Evolutionary conservation across 306 rosid species (phyloP).

Genomic region (Datisca glomerata): DNA sequence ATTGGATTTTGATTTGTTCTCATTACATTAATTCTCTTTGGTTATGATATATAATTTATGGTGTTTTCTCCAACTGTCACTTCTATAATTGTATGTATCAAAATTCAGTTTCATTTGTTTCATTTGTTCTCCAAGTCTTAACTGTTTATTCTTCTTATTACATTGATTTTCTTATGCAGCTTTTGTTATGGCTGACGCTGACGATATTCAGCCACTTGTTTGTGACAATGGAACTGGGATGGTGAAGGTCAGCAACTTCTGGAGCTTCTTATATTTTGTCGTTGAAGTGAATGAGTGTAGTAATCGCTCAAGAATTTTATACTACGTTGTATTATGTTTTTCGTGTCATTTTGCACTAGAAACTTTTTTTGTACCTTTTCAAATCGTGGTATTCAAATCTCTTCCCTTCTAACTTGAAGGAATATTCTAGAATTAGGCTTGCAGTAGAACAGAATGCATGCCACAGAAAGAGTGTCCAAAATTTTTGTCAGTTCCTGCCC

Average conservation of each 20-base stretch:
- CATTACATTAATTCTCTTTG: neutral
- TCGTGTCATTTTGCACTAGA: too few relatives aligned
- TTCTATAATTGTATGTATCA: neutral
- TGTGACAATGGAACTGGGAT: conserved; percentile 99
- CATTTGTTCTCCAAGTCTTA: neutral
- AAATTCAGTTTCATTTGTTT: neutral
- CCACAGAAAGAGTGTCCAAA: too few relatives aligned
- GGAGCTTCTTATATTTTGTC: too few relatives aligned
- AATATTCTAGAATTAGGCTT: too few relatives aligned
- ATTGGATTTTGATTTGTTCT: neutral
- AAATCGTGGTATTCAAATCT: too few relatives aligned
- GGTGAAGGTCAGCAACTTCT: conserved; percentile 62
- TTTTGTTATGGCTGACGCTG: conserved; percentile 71
- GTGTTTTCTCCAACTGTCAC: neutral
- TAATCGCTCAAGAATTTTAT: neutral
- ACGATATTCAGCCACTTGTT: conserved; percentile 95
- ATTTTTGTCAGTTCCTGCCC: too few relatives aligned
- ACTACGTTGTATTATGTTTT: neutral
- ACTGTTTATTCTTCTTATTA: neutral
- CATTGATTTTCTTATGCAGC: conserved; percentile 1
- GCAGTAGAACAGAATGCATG: too few relatives aligned
- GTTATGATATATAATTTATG: neutral
- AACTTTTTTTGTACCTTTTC: neutral
- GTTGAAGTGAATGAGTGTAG: too few relatives aligned
- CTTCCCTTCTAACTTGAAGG: too few relatives aligned